These are phyloP conservation scores for Elaeis guineensis DNA, from an alignment of 176 grass and related monocot species.

Conservation along the genomic window DNA sequence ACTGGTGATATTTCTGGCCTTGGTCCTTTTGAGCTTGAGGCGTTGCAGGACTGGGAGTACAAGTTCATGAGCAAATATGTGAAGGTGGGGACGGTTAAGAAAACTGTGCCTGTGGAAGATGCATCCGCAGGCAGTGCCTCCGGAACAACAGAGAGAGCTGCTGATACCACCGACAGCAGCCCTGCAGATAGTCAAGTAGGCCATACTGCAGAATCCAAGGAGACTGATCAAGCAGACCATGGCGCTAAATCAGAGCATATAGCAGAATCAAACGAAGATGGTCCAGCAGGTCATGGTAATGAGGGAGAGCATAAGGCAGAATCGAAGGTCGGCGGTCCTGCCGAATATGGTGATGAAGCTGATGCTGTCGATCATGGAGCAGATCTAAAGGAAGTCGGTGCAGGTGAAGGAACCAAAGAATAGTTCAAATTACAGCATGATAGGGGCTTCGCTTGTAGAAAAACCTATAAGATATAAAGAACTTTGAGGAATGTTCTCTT, in stretches of 20 bases:
- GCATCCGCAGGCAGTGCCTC: not conserved
- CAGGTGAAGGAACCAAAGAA: too few species aligned
- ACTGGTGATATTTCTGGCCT: slow-evolving; percentile 70
- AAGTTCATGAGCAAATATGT: slow-evolving; percentile 73
- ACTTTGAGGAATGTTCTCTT: too few species aligned
- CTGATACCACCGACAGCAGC: not conserved
- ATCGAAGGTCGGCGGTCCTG: too few species aligned
- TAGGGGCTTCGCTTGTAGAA: too few species aligned
- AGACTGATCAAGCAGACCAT: not conserved
- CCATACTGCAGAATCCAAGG: not conserved
- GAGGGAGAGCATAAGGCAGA: too few species aligned
- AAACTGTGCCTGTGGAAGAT: not conserved
- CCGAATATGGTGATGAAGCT: too few species aligned
- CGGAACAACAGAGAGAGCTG: not conserved
- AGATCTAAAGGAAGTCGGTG: too few species aligned
- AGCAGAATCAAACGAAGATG: too few species aligned
- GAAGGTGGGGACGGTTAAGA: slow-evolving; percentile 54
- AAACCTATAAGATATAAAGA: too few species aligned
- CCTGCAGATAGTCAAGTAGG: not conserved
- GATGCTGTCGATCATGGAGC: too few species aligned
- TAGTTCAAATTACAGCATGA: too few species aligned
- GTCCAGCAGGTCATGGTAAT: too few species aligned
- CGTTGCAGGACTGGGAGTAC: slow-evolving; percentile 72
- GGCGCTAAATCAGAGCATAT: not conserved
- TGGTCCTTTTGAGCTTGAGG: slow-evolving; percentile 49